Conservation (phyloP, 257 asterid genomes). For the Scutellaria barbata region DNA sequence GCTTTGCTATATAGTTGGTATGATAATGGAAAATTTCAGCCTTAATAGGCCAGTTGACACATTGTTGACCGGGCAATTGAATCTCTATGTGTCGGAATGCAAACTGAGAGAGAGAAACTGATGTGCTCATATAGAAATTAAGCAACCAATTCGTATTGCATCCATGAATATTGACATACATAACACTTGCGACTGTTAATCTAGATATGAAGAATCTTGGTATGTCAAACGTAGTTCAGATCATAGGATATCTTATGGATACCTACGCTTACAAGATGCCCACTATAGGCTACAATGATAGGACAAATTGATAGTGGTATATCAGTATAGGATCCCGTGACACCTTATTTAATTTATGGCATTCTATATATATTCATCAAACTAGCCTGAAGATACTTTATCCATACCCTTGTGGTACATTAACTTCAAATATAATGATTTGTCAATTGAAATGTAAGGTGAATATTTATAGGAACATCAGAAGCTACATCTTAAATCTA, state of each 20-base stretch:
- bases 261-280: not conserved
- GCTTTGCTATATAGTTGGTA: not conserved
- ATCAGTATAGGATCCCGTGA: not conserved
- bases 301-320: not conserved
- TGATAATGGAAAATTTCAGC: no score
- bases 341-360: not conserved
- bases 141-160: not conserved
- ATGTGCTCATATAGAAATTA: not conserved
- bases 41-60: not conserved
- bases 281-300: slow-evolving; percentile 1
- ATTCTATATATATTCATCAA: not conserved
- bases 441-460: slow-evolving; percentile 16
- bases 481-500: not conserved
- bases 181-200: not conserved
- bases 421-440: not conserved
- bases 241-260: not conserved
- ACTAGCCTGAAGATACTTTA: not conserved
- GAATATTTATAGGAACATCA: not conserved
- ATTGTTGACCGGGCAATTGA: not conserved
- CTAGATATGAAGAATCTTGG: slow-evolving; percentile 14
- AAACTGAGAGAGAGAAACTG: not conserved
- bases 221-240: slow-evolving; percentile 14
- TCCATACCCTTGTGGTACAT: slow-evolving; percentile 8
- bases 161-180: not conserved
- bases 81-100: not conserved